phyloP scores from a whole-genome alignment of 1,284 basidiomycete genomes.

The Trichosporon asahii region DNA sequence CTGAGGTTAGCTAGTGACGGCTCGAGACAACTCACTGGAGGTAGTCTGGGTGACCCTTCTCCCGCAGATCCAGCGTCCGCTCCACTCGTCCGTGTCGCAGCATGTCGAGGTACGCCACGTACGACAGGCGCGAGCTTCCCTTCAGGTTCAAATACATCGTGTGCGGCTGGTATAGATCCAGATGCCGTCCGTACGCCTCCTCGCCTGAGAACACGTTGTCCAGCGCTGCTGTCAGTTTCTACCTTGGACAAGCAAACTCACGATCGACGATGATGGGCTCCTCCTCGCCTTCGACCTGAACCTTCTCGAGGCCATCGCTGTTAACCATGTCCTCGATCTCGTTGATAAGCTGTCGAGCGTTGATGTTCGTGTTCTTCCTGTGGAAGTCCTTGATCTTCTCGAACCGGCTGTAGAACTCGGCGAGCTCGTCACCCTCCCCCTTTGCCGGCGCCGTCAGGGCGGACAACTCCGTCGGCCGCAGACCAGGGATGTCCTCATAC shows the following conservation, averaged over 20 bases:
- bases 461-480: slow-evolving; percentile 52
- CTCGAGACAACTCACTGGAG: slow-evolving; percentile 62
- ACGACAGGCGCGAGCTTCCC: slow-evolving; percentile 71
- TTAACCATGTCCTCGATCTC: slow-evolving; percentile 69
- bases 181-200: slow-evolving; percentile 88
- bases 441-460: slow-evolving; percentile 53
- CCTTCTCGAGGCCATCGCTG: slow-evolving; percentile 46
- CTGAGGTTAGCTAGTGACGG: slow-evolving; percentile 50
- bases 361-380: slow-evolving; percentile 85
- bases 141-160: slow-evolving; percentile 86
- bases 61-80: slow-evolving; percentile 68
- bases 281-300: slow-evolving; percentile 60
- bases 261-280: slow-evolving; percentile 60
- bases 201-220: slow-evolving; percentile 91
- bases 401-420: slow-evolving; percentile 91
- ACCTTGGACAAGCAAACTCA: slow-evolving; percentile 52
- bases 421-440: slow-evolving; percentile 65
- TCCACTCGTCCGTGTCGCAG: slow-evolving; percentile 56
- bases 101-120: slow-evolving; percentile 87
- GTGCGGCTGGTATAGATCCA: slow-evolving; percentile 88
- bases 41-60: slow-evolving; percentile 70
- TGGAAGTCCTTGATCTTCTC: slow-evolving; percentile 94
- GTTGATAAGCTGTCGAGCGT: slow-evolving; percentile 71
- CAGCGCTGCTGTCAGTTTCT: slow-evolving; percentile 59
- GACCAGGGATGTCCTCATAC: slow-evolving; percentile 68